These are phyloP conservation scores for Haematococcus lacustris DNA, from an alignment of 139 green algal species.

Conservation along the genomic window DNA sequence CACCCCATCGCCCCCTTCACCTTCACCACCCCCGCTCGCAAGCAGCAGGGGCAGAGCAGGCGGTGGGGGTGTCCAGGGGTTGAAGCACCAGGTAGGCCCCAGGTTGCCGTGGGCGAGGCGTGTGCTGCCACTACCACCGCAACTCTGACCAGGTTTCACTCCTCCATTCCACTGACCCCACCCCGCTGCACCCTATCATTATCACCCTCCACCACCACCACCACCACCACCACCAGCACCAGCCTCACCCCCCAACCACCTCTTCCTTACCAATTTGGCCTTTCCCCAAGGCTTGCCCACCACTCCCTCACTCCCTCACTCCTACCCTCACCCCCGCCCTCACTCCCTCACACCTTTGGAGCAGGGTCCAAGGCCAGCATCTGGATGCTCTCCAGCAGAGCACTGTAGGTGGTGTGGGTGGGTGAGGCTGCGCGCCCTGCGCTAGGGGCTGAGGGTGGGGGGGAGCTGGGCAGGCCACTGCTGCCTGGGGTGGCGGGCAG, in stretches of 20 bases:
- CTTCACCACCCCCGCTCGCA: no score
- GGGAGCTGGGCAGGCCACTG: neutral
- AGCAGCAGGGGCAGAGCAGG: no score
- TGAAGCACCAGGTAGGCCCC: no score
- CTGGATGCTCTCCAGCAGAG: conserved; percentile 55
- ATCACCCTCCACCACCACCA: neutral
- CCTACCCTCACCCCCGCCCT: neutral
- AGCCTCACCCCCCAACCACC: neutral
- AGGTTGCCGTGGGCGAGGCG: no score
- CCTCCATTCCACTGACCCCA: no score
- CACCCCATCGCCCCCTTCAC: no score
- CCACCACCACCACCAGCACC: neutral
- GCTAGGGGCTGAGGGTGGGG: neutral
- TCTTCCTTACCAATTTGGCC: neutral
- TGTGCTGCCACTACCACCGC: no score
- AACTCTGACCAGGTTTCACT: no score
- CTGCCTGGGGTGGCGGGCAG: neutral
- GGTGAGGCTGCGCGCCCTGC: neutral
- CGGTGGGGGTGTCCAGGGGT: no score
- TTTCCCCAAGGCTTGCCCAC: no score
- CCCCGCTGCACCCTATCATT: no score
- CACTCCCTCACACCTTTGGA: conserved; percentile 39
- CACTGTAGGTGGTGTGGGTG: conserved; percentile 11
- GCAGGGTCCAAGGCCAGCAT: conserved; percentile 65
- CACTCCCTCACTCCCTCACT: neutral